Base-by-base conservation (phyloP, 768 basidiomycete genomes). In the Tulasnella sp. region DNA sequence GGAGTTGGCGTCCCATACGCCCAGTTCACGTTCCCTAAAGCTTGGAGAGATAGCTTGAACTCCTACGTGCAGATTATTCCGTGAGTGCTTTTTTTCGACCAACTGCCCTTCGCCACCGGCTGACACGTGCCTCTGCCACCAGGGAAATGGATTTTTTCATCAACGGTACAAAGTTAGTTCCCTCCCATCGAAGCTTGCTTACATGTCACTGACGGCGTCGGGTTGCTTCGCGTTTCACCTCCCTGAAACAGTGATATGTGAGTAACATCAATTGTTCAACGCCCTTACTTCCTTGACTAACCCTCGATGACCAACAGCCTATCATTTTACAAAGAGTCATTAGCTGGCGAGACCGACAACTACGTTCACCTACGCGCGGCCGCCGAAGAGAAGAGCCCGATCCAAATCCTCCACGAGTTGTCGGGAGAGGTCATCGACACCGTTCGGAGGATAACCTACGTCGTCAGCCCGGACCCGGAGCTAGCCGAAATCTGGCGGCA, bases 51-150 rank as follows among this genome's bases (percentile, higher is more conserved):
- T 28, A 22, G 74, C 18, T 9, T 75, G 41, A 75, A 75, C 74
- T 75, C 74, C 14, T 75, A 75, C 74, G 22, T 75, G 41, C 74
- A 75, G 31, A 75, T 75, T 12, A 75, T 75, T 48, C 74, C 74
- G 74, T 75, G 74, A 75, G 74, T 69, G 46, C 46, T 16, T 16
- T 44, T 16, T 18, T 22, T 60, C 58, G 7, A 5, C 72, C 72
- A 37, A 24, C 42, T 24, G 72, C 16, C 74, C 64, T 2, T 1
- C 37, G 73, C 73, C 44, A 48, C 41, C 1, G 12, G 7, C 74
- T 75, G 74, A 75, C 74, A 75, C 40, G 41, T 18, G 16, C 37
- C 8, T 4, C 22, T 44, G 54, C 40, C 40, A 46, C 74, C 74
- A 75, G 74, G 74, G 74, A 75, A 44, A 42, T 75, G 41, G 74